A percentile compares a stretch with the other conserved stretches of the same genome.
Evolutionary conservation across 805 yeast species (phyloP).

Genomic region (Ogataea sp.): DNA sequence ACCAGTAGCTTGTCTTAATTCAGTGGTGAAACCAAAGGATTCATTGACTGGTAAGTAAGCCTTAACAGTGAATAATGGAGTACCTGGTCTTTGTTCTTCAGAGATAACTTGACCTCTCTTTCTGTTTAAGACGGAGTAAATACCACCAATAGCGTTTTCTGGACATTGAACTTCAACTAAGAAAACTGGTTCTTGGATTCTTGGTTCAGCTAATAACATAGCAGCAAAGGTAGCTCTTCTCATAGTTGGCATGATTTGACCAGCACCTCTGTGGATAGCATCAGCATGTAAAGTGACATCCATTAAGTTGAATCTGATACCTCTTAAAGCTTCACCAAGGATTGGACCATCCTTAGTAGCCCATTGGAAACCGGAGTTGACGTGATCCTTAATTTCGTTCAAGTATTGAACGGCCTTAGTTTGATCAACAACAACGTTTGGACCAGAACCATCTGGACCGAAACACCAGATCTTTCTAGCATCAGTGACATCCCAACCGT

Average conservation of each 20-base stretch:
- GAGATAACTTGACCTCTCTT: constrained; percentile 99
- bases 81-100: constrained; percentile 99
- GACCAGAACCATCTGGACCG: constrained; percentile 99
- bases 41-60: constrained; percentile 99
- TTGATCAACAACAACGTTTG: constrained; percentile 98
- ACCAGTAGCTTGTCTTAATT: constrained; percentile 99
- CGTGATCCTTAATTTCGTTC: constrained; percentile 98
- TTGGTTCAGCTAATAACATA: constrained; percentile 96
- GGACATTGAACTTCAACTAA: constrained; percentile 99
- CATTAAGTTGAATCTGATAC: constrained; percentile 94
- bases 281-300: constrained; percentile 99
- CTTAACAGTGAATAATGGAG: constrained; percentile 99
- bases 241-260: constrained; percentile 99
- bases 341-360: constrained; percentile 99
- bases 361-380: constrained; percentile 99
- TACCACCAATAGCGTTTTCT: constrained; percentile 99
- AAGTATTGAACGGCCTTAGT: constrained; percentile 99
- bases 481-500: constrained; percentile 99
- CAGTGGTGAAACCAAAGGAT: constrained; percentile 99
- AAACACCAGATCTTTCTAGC: constrained; percentile 99
- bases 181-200: constrained; percentile 98
- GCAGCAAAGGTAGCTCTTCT: constrained; percentile 99
- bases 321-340: constrained; percentile 94
- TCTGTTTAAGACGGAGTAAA: constrained; percentile 98
- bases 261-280: constrained; percentile 99